These are phyloP conservation scores for Evansstolkia leycettana DNA, from an alignment of 495 filamentous ascomycete species.

Conservation along the genomic window DNA sequence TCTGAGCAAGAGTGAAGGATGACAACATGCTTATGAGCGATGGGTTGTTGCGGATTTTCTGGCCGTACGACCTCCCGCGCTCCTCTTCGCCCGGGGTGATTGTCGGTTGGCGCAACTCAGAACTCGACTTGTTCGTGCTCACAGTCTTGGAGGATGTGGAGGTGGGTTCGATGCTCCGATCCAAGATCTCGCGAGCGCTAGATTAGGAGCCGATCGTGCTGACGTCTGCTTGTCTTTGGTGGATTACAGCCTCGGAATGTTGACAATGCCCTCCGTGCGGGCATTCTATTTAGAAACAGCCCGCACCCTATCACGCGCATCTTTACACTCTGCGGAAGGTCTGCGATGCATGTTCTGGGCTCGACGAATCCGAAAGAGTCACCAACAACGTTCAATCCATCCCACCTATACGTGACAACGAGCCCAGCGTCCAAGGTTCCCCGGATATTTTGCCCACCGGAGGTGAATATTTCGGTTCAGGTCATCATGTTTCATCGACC, in stretches of 20 bases:
- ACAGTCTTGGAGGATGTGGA: slow-evolving; percentile 85
- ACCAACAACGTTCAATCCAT: slow-evolving; percentile 45
- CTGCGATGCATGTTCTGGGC: slow-evolving; percentile 76
- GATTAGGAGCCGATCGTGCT: neutral
- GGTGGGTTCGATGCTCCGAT: slow-evolving; percentile 30
- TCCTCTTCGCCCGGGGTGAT: slow-evolving; percentile 67
- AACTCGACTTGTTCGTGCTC: slow-evolving; percentile 78
- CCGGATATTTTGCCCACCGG: slow-evolving; percentile 55
- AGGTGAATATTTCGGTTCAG: slow-evolving; percentile 56
- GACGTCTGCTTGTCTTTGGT: neutral
- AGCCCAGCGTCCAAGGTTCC: slow-evolving; percentile 46
- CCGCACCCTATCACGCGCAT: slow-evolving; percentile 72
- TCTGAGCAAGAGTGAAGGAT: slow-evolving; percentile 61
- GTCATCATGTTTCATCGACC: slow-evolving; percentile 82
- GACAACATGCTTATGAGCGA: slow-evolving; percentile 70
- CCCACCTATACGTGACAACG: slow-evolving; percentile 58
- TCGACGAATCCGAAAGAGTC: slow-evolving; percentile 49
- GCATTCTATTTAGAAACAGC: slow-evolving; percentile 71
- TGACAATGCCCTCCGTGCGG: slow-evolving; percentile 74
- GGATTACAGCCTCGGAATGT: slow-evolving; percentile 52
- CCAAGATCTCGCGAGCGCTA: too few relatives aligned
- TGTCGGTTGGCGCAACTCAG: slow-evolving; percentile 92
- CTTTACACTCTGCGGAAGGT: slow-evolving; percentile 70
- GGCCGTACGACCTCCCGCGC: slow-evolving; percentile 77
- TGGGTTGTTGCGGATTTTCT: slow-evolving; percentile 95